Conservation (phyloP, 345 rosid genomes). For the Hypericum perforatum region DNA sequence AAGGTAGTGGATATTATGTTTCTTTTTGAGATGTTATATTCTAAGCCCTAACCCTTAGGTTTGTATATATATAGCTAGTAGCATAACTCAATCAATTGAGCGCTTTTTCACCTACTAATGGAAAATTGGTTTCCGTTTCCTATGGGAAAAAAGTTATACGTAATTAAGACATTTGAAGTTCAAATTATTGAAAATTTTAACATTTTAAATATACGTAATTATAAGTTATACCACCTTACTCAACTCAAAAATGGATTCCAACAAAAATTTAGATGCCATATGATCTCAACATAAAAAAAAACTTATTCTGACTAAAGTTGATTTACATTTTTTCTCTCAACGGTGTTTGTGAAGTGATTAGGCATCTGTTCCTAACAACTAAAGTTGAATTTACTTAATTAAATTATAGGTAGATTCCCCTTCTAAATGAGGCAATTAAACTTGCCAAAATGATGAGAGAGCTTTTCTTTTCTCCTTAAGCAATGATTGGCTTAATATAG, state of each 20-base stretch:
- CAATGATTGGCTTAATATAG: conserved; percentile 41
- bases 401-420: not conserved
- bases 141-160: too few species aligned
- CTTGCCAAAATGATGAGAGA: conserved; percentile 28
- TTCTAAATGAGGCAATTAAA: conserved; percentile 7
- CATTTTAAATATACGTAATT: too few species aligned
- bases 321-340: conserved; percentile 6
- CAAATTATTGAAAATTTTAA: too few species aligned
- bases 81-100: conserved; percentile 6
- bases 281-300: too few species aligned
- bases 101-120: not conserved
- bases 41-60: conserved; percentile 50
- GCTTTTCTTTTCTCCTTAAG: conserved; percentile 22
- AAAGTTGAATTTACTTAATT: conserved; percentile 6
- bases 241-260: too few species aligned
- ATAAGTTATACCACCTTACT: too few species aligned
- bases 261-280: too few species aligned
- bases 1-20: conserved; percentile 7
- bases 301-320: too few species aligned
- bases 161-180: too few species aligned
- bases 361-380: conserved; percentile 30
- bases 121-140: too few species aligned
- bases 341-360: conserved; percentile 26
- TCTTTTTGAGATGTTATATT: conserved; percentile 6
- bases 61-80: conserved; percentile 31